Conservation (phyloP, 2,329 filamentous ascomycete genomes). For the Penicillium olsonii region DNA sequence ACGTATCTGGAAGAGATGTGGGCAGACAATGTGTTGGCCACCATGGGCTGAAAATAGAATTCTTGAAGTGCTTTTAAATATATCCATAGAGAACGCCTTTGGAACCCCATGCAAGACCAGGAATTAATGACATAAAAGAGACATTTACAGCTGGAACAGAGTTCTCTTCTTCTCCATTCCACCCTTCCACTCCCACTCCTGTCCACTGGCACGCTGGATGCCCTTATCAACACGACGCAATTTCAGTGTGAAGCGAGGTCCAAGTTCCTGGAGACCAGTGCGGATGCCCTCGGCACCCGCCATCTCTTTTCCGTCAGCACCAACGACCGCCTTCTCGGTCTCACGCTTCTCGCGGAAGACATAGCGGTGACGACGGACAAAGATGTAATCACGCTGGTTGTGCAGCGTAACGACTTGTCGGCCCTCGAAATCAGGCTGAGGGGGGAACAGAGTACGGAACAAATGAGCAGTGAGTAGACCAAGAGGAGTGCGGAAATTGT, state of each 20-base stretch:
- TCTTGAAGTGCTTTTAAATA: constrained; percentile 23
- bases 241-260: constrained; percentile 82
- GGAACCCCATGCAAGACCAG: constrained; percentile 27
- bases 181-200: constrained; percentile 96
- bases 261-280: constrained; percentile 86
- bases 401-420: constrained; percentile 89
- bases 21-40: background rate
- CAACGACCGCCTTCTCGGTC: constrained; percentile 83
- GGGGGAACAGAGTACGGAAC: constrained; percentile 78
- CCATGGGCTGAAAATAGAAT: background rate
- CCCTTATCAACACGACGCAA: constrained; percentile 88
- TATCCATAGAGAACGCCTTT: constrained; percentile 15
- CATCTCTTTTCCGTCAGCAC: constrained; percentile 77
- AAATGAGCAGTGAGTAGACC: constrained; percentile 84
- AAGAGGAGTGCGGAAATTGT: constrained; percentile 92
- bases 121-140: constrained; percentile 14
- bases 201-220: constrained; percentile 72
- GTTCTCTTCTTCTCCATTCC: constrained; percentile 93
- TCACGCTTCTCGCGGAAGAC: constrained; percentile 85
- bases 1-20: too few relatives aligned
- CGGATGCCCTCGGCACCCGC: constrained; percentile 83
- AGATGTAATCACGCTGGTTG: constrained; percentile 96
- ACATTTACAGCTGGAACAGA: constrained; percentile 76
- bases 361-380: constrained; percentile 86
- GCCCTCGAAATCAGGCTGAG: constrained; percentile 78